Evolutionary conservation across 2,329 filamentous ascomycete genomes (phyloP), one percentile per base, ranked within the genome.

Genomic region (Pseudocercospora eumusae): DNA sequence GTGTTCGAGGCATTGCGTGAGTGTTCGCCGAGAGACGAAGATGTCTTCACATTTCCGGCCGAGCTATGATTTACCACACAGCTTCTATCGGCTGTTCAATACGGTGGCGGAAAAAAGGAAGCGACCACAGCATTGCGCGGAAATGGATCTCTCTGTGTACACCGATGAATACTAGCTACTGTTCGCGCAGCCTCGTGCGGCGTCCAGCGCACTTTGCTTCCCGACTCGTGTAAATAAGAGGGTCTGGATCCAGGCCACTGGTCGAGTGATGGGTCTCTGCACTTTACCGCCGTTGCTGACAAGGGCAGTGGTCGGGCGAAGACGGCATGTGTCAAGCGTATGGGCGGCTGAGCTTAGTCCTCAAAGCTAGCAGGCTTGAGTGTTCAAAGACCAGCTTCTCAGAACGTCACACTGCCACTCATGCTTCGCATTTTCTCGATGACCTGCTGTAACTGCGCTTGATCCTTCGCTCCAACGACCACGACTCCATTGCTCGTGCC

Each of bases 341-440:
- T 36, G 33, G 33, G 33, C 15, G n/a, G 33, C 33, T n/a, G 33
- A 36, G 33, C 33, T 36, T 36, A 36, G 33, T 36, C 10, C 15
- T 36, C 33, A 13, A 36, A n/a, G 1, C 13, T 36, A 15, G 33
- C 6, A 40, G 36, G 36, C 36, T 40, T 40, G 18, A 40, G 18
- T n/a, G 15, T n/a, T 18, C 6, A 3, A 40, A 3, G 36, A 9
- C n/a, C 36, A 40, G 36, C 36, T 18, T 31, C 8, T 42, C 31
- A 61, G 13, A 61, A 61, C n/a, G 52, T 61, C 11, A 61, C 53
- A 20, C 36, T 50, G 9, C 21, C 53, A 52, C 59, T 36, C 27
- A 56, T 45, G 27, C 44, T 50, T 42, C 47, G 42, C 18, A 56
- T 44, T 23, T 36, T 56, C 27, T 42, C 27, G 7, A 61, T 61